Percentiles rank a stretch among this genome's conserved stretches.
Evolutionary conservation across 495 filamentous ascomycete species (phyloP).

Genomic region (Talaromyces ruber): DNA sequence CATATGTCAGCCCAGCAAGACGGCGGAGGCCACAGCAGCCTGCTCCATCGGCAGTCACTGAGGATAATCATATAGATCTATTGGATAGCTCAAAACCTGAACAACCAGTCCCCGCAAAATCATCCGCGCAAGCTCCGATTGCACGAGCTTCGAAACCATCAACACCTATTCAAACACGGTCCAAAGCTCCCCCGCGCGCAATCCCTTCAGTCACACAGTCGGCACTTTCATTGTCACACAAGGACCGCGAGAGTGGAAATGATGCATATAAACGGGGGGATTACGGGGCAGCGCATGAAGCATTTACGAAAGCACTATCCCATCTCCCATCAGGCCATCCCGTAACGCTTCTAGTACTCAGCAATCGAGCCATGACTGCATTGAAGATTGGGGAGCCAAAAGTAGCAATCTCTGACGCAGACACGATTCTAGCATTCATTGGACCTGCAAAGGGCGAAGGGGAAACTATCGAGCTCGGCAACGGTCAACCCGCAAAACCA

Average conservation of each 20-base stretch:
- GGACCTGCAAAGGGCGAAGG: constrained; percentile 67
- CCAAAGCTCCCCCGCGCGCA: constrained; percentile 46
- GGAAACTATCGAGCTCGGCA: constrained; percentile 66
- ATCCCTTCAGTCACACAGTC: constrained; percentile 61
- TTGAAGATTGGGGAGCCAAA: constrained; percentile 88
- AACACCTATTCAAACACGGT: constrained; percentile 33
- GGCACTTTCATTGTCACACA: constrained; percentile 61
- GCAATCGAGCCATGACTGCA: constrained; percentile 83
- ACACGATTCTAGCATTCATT: constrained; percentile 70
- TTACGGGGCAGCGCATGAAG: constrained; percentile 73
- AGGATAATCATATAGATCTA: constrained; percentile 48
- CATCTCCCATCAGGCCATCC: constrained; percentile 75
- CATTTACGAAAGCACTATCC: constrained; percentile 68
- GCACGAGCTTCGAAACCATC: constrained; percentile 17
- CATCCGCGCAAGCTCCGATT: constrained; percentile 22
- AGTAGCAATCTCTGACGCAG: constrained; percentile 72
- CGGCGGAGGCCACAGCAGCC: constrained; percentile 52
- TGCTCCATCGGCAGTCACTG: neutral
- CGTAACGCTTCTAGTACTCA: constrained; percentile 73
- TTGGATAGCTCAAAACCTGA: constrained; percentile 36
- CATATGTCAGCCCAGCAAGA: constrained; percentile 84
- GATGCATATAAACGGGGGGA: constrained; percentile 91
- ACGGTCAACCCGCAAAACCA: constrained; percentile 59
- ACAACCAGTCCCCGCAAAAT: constrained; percentile 17
- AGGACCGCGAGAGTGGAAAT: constrained; percentile 69